Evolutionary conservation across 768 basidiomycete species (phyloP).

Genomic region (Podaxis sp.): DNA sequence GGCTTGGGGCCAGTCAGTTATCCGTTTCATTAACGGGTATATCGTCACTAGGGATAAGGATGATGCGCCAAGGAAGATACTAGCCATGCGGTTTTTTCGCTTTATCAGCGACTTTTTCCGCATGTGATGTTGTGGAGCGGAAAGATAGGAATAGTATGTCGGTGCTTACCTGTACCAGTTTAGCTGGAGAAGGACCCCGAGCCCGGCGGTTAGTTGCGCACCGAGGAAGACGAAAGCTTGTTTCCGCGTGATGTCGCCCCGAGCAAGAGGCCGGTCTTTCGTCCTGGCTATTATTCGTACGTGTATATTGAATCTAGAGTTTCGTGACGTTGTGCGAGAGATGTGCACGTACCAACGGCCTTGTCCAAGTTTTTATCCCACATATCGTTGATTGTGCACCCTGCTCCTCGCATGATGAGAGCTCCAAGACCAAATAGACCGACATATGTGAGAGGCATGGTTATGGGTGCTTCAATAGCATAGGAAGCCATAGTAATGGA

Average conservation of each 20-base stretch:
- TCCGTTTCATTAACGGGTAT: conserved; percentile 96
- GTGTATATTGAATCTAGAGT: background rate
- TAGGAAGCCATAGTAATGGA: conserved; percentile 97
- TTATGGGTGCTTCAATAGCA: conserved; percentile 60
- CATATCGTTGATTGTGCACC: conserved; percentile 98
- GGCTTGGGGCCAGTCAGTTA: conserved; percentile 96
- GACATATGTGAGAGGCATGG: conserved; percentile 70
- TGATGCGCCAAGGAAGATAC: conserved; percentile 88
- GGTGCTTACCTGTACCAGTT: conserved; percentile 86
- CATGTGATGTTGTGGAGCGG: background rate
- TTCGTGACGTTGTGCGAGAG: background rate
- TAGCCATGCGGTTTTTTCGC: conserved; percentile 24
- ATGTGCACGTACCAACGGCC: conserved; percentile 65
- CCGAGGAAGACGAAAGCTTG: conserved; percentile 83
- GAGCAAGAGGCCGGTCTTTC: conserved; percentile 80
- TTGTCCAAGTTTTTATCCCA: conserved; percentile 94
- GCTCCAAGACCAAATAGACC: conserved; percentile 87
- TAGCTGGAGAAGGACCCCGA: conserved; percentile 83
- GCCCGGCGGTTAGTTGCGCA: conserved; percentile 73
- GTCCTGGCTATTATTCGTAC: conserved; percentile 63
- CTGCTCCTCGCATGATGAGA: conserved; percentile 94
- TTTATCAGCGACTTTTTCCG: background rate
- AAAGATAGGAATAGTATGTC: background rate
- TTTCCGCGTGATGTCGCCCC: conserved; percentile 68
- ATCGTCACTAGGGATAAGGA: conserved; percentile 83